Conservation (phyloP, 2,329 filamentous ascomycete genomes). For the Neurospora sp. region DNA sequence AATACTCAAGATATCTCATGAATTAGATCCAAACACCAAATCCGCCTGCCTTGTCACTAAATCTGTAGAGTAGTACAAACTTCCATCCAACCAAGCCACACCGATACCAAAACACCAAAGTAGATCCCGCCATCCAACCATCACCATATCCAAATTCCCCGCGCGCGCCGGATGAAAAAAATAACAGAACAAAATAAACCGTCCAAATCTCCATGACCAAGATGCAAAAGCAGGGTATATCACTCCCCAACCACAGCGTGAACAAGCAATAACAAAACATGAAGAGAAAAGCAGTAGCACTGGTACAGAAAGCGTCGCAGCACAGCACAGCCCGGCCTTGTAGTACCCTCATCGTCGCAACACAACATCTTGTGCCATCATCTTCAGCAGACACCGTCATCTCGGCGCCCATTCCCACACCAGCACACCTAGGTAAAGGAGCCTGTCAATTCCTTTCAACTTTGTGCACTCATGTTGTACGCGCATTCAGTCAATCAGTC, state of each 20-base stretch:
- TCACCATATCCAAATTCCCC: not conserved
- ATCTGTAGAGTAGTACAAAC: not conserved
- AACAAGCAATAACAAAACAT: not conserved
- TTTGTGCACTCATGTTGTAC: not conserved
- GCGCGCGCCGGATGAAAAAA: not conserved
- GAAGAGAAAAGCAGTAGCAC: not conserved
- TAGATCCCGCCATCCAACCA: not conserved
- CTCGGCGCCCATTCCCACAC: not conserved
- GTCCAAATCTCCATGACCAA: not conserved
- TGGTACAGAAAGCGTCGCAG: not conserved
- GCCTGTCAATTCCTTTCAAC: not conserved
- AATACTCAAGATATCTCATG: not conserved
- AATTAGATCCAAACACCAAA: not conserved
- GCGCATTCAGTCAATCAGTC: not conserved
- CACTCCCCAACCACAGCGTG: not conserved
- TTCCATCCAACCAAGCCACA: not conserved
- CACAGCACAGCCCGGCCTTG: not conserved
- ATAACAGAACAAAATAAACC: not conserved
- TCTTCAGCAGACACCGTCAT: not conserved
- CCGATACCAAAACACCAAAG: not conserved
- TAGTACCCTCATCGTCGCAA: not conserved
- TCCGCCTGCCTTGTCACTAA: not conserved
- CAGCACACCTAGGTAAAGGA: not conserved
- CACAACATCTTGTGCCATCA: not conserved
- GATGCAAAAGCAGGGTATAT: not conserved